phyloP scores from a whole-genome alignment of 2,329 filamentous ascomycete species.

The Podosphaera leucotricha region DNA sequence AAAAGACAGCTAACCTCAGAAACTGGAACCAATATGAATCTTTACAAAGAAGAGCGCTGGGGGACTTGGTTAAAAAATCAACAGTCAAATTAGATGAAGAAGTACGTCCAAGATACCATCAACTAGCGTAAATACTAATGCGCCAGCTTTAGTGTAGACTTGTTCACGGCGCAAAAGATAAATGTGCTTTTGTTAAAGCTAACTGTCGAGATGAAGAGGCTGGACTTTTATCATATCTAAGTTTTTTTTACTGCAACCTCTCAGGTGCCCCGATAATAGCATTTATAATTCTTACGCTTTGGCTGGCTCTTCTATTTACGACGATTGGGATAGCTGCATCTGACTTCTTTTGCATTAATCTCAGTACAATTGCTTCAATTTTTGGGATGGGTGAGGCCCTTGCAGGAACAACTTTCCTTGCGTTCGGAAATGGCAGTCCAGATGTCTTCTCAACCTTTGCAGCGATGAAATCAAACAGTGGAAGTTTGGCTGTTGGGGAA shows the following conservation, averaged over 20 bases:
- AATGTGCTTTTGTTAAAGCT: conserved; percentile 64
- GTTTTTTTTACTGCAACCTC: conserved; percentile 72
- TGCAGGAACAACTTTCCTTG: conserved; percentile 85
- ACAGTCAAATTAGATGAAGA: conserved; percentile 15
- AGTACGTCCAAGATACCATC: conserved; percentile 6
- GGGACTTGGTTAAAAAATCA: conserved; percentile 8
- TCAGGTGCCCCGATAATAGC: conserved; percentile 45
- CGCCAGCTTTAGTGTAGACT: conserved; percentile 38
- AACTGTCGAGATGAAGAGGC: conserved; percentile 81
- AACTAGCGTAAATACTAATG: neutral
- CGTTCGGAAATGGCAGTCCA: conserved; percentile 91
- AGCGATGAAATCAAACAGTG: conserved; percentile 89
- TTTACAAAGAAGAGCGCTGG: conserved; percentile 11
- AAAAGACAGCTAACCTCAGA: conserved; percentile 12
- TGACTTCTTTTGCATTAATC: conserved; percentile 94
- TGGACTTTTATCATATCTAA: conserved; percentile 69
- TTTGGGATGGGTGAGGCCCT: conserved; percentile 89
- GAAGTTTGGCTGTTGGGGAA: conserved; percentile 89
- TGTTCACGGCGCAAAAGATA: conserved; percentile 53
- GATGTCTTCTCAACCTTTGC: conserved; percentile 98
- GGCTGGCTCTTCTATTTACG: conserved; percentile 78
- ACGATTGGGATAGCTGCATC: conserved; percentile 95
- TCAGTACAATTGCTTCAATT: conserved; percentile 75
- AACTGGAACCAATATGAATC: conserved; percentile 12
- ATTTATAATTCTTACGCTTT: conserved; percentile 55